These are phyloP conservation scores for Nothophoma quercina DNA, from an alignment of 2,329 filamentous ascomycete genomes.

Conservation along the genomic window DNA sequence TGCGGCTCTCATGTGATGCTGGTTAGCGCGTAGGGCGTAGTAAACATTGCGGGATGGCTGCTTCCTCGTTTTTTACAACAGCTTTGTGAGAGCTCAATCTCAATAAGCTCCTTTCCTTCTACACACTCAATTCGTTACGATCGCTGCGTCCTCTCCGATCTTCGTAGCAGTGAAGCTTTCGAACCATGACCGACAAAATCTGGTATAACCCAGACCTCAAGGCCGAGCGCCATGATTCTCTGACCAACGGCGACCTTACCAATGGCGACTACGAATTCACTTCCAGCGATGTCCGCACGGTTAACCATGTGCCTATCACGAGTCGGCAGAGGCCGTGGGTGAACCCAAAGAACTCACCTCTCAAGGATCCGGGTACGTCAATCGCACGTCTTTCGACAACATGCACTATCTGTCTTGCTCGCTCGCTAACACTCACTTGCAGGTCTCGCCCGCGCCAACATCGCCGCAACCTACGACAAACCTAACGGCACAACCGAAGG, in stretches of 20 bases:
- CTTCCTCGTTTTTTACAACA: neutral
- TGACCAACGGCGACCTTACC: conserved; percentile 1
- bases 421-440: neutral
- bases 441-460: conserved; percentile 53
- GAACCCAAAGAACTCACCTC: conserved; percentile 12
- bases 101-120: no score
- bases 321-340: conserved; percentile 17
- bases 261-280: conserved; percentile 11
- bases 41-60: neutral
- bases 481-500: conserved; percentile 54
- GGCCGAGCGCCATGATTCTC: neutral
- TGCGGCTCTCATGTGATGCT: neutral
- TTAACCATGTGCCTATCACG: conserved; percentile 19
- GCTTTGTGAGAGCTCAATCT: no score
- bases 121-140: no score
- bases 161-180: no score
- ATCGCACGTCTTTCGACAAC: neutral
- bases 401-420: no score
- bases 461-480: conserved; percentile 50
- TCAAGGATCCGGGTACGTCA: conserved; percentile 13
- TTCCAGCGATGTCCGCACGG: conserved; percentile 1
- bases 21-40: neutral
- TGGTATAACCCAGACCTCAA: conserved; percentile 6
- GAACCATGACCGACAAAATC: conserved; percentile 5
- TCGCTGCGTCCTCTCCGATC: no score